A percentile compares a stretch with the other conserved stretches of the same genome.
Evolutionary conservation across 768 basidiomycete species (phyloP).

Genomic region (Pleurotus djamor): DNA sequence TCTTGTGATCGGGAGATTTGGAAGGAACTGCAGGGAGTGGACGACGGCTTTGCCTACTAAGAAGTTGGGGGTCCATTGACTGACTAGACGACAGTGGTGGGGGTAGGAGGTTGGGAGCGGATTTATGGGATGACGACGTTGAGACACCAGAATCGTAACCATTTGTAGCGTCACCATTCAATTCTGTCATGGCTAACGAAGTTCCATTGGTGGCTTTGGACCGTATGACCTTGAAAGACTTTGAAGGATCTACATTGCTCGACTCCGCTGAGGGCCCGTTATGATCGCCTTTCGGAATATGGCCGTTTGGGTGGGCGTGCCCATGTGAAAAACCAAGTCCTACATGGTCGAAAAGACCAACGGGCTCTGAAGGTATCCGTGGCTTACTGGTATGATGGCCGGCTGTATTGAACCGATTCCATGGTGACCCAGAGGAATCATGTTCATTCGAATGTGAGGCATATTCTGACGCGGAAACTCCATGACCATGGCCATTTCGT

Average conservation of each 20-base stretch:
- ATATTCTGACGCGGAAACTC: not conserved
- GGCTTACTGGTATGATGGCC: conserved; percentile 1
- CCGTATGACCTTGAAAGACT: not conserved
- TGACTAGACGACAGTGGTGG: conserved; percentile 18
- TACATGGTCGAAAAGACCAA: conserved; percentile 5
- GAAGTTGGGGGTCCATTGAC: conserved; percentile 7
- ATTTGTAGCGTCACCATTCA: conserved; percentile 1
- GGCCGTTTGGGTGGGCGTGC: not conserved
- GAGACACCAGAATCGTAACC: conserved; percentile 9
- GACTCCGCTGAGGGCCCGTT: not conserved
- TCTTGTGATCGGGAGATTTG: conserved; percentile 12
- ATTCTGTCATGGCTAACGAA: conserved; percentile 1
- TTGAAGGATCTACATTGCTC: not conserved
- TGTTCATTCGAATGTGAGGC: not conserved
- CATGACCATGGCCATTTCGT: not conserved
- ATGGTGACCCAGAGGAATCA: conserved; percentile 4
- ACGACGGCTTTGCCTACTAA: conserved; percentile 5
- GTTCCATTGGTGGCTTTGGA: not conserved
- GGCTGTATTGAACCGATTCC: conserved; percentile 24
- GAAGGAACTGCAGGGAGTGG: conserved; percentile 13
- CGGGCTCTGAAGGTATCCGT: conserved; percentile 20
- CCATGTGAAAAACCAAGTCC: not conserved
- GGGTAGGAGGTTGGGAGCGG: conserved; percentile 16
- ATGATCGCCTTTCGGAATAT: not conserved
- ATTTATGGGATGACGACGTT: conserved; percentile 23